Evolutionary conservation across 1,284 basidiomycete species (phyloP), one percentile per base, ranked within the genome.

Genomic region (Trametes versicolor): DNA sequence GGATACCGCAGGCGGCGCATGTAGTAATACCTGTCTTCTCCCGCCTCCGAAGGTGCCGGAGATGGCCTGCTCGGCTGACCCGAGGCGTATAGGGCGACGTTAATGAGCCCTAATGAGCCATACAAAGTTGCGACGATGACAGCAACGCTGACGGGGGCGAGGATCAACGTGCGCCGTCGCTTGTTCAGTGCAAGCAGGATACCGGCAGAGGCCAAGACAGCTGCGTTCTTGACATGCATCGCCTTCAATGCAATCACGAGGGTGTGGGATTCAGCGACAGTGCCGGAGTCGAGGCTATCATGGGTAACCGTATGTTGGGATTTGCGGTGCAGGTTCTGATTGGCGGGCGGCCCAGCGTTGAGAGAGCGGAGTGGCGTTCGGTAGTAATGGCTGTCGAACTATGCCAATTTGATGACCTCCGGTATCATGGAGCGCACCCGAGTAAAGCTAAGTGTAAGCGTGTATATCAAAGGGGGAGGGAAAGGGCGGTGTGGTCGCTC

Each of bases 41-140:
- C 36, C 23, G 34, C 36, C 47, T 58, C 57, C 57, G 57, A 41
- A 37, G 13, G 23, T 27, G 23, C 47, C 57, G 57, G 57, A 58
- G 36, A 4, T 34, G 23, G 10, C 15, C 43, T 5, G 12, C n/a
- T 58, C 45, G 43, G 34, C 23, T 39, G 37, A 13, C 27, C 4
- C n/a, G 36, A 17, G 47, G 32, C 34, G 47, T 25, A n/a, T 13
- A 23, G 27, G 15, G 47, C 45, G 34, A 37, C 47, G 47, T 1
- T 36, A 50, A 39, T 58, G 37, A 25, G 23, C 39, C 47, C 57
- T 12, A 29, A 58, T 50, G 27, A 27, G 47, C 57, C 50, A 29
- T 29, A 27, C 47, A 58, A 50, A n/a, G 21, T 50, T 41, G 45
- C 15, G 19, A 9, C 45, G 10, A 17, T 34, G 43, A 13, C 55